Evolutionary conservation across 2,329 filamentous ascomycete species (phyloP).

Genomic region (Arthrobotrys sinensis): DNA sequence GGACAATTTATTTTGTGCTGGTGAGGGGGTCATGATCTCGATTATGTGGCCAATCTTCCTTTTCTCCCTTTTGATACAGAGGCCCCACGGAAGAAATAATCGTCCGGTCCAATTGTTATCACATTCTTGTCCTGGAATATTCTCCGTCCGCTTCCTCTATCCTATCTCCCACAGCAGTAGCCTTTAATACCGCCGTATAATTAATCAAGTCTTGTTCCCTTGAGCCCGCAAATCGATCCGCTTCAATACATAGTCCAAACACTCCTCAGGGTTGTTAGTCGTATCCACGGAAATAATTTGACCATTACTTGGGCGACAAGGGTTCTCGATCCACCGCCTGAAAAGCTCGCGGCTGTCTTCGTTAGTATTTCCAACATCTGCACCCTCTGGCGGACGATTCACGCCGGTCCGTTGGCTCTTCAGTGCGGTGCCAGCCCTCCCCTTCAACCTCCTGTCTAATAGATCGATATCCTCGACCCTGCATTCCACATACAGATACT

Average conservation of each 20-base stretch:
- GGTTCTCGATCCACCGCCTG: constrained; percentile 65
- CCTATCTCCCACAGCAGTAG: too few relatives aligned
- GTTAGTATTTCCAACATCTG: constrained; percentile 8
- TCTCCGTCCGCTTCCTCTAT: too few relatives aligned
- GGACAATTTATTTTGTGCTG: neutral
- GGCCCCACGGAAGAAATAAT: too few relatives aligned
- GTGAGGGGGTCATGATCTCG: neutral
- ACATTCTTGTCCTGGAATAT: too few relatives aligned
- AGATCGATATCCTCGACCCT: constrained; percentile 65
- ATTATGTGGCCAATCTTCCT: neutral
- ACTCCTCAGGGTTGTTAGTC: constrained; percentile 59
- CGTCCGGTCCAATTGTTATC: too few relatives aligned
- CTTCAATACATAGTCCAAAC: constrained; percentile 63
- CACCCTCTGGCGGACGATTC: constrained; percentile 63
- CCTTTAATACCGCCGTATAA: neutral
- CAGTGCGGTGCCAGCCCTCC: constrained; percentile 62
- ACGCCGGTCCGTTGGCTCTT: constrained; percentile 66
- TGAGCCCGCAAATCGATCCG: constrained; percentile 49
- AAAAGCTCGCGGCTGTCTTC: constrained; percentile 63
- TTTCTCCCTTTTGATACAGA: too few relatives aligned
- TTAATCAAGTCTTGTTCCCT: neutral
- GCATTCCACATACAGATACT: constrained; percentile 67
- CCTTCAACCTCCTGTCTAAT: constrained; percentile 65
- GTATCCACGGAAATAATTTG: constrained; percentile 65
- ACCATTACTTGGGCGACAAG: constrained; percentile 64